Conservation (phyloP, 129 eudicot species). For the carrot (Daucus carota) region DH1_v3.0 NC_030388.2:3885001-3885500, state of each 20-base stretch:
- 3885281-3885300: neutral
- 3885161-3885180: too few relatives aligned
- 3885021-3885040: too few relatives aligned
- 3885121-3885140: neutral
- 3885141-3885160: neutral
- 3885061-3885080: neutral
- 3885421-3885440: too few relatives aligned
- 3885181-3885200: neutral
- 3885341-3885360: neutral
- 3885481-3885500: too few relatives aligned
- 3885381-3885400: too few relatives aligned
- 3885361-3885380: too few relatives aligned
- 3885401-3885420: too few relatives aligned
- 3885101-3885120: neutral
- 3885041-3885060: neutral
- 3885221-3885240: neutral
- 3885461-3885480: too few relatives aligned
- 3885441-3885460: too few relatives aligned
- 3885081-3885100: neutral
- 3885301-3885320: too few relatives aligned
- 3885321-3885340: neutral
- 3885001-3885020: neutral
- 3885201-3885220: neutral
- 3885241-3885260: neutral
- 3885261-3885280: neutral